Evolutionary conservation across 441 rosid genomes (phyloP), one percentile per base, ranked within the genome.

Genomic region (Erodium trifolium): DNA sequence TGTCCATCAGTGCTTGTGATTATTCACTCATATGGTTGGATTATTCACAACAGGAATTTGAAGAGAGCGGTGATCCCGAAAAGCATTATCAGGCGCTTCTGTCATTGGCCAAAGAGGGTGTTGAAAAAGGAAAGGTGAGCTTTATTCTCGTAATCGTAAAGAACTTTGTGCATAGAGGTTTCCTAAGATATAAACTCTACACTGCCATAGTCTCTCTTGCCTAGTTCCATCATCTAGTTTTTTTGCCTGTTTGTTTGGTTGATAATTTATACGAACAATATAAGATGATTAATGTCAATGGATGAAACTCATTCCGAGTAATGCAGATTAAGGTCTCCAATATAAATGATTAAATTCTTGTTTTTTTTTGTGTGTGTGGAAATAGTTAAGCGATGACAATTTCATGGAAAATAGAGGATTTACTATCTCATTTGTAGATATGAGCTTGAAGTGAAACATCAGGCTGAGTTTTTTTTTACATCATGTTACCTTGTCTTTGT

Each of bases 61-160:
- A 91, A 82, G 96, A 91, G 65, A 79, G 85, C 51, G 93, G 86
- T 51, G 95, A 93, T 80, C 86, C 99, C 0, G 97, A 91, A 67
- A 85, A 87, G 75, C 92, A 91, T 85, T 91, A 84, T 77, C 88
- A 85, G 74, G 92, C 79, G 73, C 88, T 93, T 14, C 79, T 87
- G 79, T 79, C 88, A 12, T 77, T 91, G 76, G 97, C 91, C 69
- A 82, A 69, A 72, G 96, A 91, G 76, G 99, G 99, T 65, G 88
- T 91, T 14, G 85, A 80, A 69, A 93, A 88, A 77, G 99, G 97
- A 70, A 93, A 93, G 90, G 98, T 93, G 27, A 13, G 72, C 7
- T 16, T 55, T 69, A 5, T 13, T 71, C 16, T 13, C 47, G 31
- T 43, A 12, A 7, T n/a, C 43, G 16, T 9, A 16, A 67, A 37